These are phyloP conservation scores for Cenchrus fungigraminus DNA, from an alignment of 176 grass and related monocot genomes.

Conservation along the genomic window DNA sequence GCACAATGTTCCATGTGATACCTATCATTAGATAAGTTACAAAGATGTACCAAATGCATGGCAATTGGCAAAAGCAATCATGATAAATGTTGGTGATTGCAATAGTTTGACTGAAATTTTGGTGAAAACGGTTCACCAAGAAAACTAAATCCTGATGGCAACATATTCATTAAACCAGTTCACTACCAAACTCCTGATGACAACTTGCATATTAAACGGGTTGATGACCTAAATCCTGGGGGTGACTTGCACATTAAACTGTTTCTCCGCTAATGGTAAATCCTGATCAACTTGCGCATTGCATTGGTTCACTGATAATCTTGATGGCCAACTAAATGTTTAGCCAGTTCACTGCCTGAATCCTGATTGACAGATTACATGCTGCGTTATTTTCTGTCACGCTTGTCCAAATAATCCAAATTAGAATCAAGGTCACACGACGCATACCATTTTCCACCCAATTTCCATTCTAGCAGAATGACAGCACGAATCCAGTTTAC, in stretches of 20 bases:
- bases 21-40: too few species aligned
- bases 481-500: neutral
- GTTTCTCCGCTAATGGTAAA: neutral
- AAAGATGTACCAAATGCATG: neutral
- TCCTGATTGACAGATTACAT: neutral
- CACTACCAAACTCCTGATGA: neutral
- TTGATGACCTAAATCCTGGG: neutral
- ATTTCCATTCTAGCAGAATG: conserved; percentile 1
- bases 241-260: neutral
- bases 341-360: neutral
- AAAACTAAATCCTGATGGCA: neutral
- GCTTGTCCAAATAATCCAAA: neutral
- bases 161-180: neutral
- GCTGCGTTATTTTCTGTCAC: neutral
- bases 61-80: neutral
- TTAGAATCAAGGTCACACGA: neutral
- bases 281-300: neutral
- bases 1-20: too few species aligned
- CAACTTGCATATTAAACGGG: neutral
- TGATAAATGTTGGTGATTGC: neutral
- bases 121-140: neutral
- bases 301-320: neutral
- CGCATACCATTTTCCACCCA: neutral
- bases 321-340: neutral
- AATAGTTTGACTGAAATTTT: conserved; percentile 19